Base-by-base conservation (phyloP, 352 stramenopile species). In the Thraustochytrium sp. region DNA sequence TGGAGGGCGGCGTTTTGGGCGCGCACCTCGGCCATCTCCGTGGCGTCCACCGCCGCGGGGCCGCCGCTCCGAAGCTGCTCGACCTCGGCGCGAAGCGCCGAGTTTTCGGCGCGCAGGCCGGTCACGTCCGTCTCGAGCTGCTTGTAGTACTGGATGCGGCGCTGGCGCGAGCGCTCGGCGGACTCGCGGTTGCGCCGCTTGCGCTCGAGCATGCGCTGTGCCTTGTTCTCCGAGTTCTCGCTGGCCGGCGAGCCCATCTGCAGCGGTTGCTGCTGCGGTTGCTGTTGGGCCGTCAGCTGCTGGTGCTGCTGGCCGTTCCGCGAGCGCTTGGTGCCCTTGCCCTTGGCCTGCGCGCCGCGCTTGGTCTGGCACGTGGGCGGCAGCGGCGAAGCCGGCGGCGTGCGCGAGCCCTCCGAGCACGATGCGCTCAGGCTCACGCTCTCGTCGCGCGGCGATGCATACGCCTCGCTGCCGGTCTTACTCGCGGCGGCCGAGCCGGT, bases 141-240 rank as follows among this genome's bases (percentile, higher is more conserved):
- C 59, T 84, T 84, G 42, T 83, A 73, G 55, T 84, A 76, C 59
- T 84, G 55, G 26, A 84, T 75, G 34, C 49, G 29, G 2, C 75
- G 75, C 59, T 84, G 75, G 18, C 75, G 55, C n/a, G 40, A 63
- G 36, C 75, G 55, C 5, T 76, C 61, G 26, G 75, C 75, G 59
- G 40, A 63, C 75, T 84, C 55, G 55, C 75, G 55, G 38, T 84
- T 84, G 29, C 61, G 40, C 9, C 55, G 55, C 75, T 84, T 84
- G n/a, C 75, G 75, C 61, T 84, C 75, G 4, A 80, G 55, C 59
- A 80, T 72, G 40, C 59, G 59, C 36, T 29, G 13, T 31, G 42
- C 26, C 59, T 72, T 72, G 59, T 72, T 21, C 16, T 72, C 59
- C 4, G 46, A 11, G 40, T 44, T 21, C 29, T 65, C 18, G 55